Evolutionary conservation across 345 rosid species (phyloP), one percentile per base, ranked within the genome.

Genomic region (Geranium rotundifolium): DNA sequence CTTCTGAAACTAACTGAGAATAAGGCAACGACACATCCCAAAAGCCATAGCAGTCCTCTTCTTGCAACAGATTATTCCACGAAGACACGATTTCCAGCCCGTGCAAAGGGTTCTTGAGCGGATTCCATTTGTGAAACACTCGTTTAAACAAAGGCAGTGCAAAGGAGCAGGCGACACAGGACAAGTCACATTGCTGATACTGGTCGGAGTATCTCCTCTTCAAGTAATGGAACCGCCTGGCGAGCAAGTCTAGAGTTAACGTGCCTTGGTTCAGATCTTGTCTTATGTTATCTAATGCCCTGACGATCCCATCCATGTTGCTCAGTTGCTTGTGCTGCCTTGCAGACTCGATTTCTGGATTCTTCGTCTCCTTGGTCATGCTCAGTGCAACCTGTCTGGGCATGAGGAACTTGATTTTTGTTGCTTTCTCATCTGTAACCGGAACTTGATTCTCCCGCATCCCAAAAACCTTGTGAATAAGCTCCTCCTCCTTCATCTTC

Each of bases 51-150:
- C 67, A 71, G 19, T 83, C 89, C 57, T 86, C 82, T 2, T 72
- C 85, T 71, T 90, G 91, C 74, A 88, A 70, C 46, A 90, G 74
- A 62, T 71, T 76, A 79, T 81, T 90, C 97, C 97, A 90, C 8
- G 64, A 63, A 17, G 78, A 76, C 18, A 90, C 80, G 52, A 82
- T 64, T 69, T 81, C 84, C 67, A 83, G 29, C 64, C 93, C 85
- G 61, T 85, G 93, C 29, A 59, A 66, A 30, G 95, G 85, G 66
- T 86, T 89, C 54, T 39, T 68, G 58, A 93, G 90, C 72, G 97
- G 95, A 64, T 93, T 90, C 99, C 97, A 90, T 23, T 90, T 96
- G 69, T 90, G 99, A 78, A 93, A 93, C 77, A 79, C 78, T 71
- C 91, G 81, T 41, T 93, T 78, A 66, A 90, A 87, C 41, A 34